A percentile compares a stretch with the other conserved stretches of the same genome.
phyloP scores from a whole-genome alignment of 805 yeast species.

The Tanozyma kutaoensis region DNA sequence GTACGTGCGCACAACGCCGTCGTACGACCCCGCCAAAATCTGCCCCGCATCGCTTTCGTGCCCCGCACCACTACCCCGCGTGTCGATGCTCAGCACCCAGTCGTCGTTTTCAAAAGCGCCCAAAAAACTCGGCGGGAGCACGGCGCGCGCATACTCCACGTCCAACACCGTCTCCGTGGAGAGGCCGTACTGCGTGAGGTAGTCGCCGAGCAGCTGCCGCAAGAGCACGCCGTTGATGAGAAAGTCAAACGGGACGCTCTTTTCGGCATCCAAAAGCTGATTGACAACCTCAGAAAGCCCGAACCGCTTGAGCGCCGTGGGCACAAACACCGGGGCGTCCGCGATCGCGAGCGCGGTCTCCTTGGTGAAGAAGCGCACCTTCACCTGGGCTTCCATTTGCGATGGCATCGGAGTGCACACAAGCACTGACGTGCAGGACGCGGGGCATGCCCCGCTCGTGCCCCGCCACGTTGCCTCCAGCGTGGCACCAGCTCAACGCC shows the following conservation, averaged over 20 bases:
- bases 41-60: constrained; percentile 18
- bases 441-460: no score
- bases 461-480: no score
- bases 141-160: constrained; percentile 84
- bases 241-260: constrained; percentile 75
- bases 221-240: constrained; percentile 74
- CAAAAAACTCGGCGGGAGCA: constrained; percentile 85
- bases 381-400: constrained; percentile 61
- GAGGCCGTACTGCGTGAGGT: constrained; percentile 61
- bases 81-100: constrained; percentile 77
- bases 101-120: constrained; percentile 87
- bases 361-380: constrained; percentile 73
- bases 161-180: constrained; percentile 70
- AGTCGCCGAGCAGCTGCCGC: constrained; percentile 68
- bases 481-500: no score
- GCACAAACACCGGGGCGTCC: constrained; percentile 80
- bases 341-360: constrained; percentile 56
- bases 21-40: constrained; percentile 83
- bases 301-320: constrained; percentile 72
- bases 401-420: no score
- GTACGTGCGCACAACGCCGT: constrained; percentile 88
- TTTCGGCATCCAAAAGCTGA: constrained; percentile 54
- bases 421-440: no score
- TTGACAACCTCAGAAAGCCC: constrained; percentile 94
- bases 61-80: no score